Evolutionary conservation across 208 protist species (phyloP).

Genomic region (Novymonas esmeraldas): DNA sequence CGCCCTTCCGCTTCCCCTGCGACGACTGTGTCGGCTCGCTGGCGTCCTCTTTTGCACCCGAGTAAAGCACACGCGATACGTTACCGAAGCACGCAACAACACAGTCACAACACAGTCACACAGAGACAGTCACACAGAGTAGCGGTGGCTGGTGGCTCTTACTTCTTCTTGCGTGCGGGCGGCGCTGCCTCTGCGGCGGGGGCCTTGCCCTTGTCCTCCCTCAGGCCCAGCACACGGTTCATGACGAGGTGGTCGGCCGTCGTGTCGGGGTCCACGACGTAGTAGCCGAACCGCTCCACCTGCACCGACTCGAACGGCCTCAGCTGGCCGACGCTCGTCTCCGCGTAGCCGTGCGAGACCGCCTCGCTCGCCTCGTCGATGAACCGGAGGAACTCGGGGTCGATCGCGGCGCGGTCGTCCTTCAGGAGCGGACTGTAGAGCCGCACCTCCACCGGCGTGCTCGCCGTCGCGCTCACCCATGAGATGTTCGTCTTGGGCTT

Average conservation of each 20-base stretch:
- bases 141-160: too few relatives aligned
- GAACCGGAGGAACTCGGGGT: constrained; percentile 87
- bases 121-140: neutral
- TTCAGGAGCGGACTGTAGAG: constrained; percentile 84
- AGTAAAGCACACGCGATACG: too few relatives aligned
- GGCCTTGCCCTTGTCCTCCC: constrained; percentile 89
- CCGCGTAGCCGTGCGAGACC: constrained; percentile 68
- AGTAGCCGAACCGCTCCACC: constrained; percentile 93
- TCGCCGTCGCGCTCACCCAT: constrained; percentile 79
- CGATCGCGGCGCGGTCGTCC: constrained; percentile 85
- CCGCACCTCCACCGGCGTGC: constrained; percentile 79
- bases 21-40: too few relatives aligned
- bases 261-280: constrained; percentile 87
- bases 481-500: constrained; percentile 94
- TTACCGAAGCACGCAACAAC: too few relatives aligned
- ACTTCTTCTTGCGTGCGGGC: constrained; percentile 29
- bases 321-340: constrained; percentile 49
- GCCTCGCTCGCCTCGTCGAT: constrained; percentile 87
- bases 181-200: constrained; percentile 18
- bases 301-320: constrained; percentile 84
- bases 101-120: neutral
- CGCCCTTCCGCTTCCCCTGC: too few relatives aligned
- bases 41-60: too few relatives aligned
- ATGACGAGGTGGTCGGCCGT: constrained; percentile 69
- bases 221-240: constrained; percentile 88